phyloP scores from a whole-genome alignment of 176 grass and related monocot genomes.

The Zizania latifolia region DNA sequence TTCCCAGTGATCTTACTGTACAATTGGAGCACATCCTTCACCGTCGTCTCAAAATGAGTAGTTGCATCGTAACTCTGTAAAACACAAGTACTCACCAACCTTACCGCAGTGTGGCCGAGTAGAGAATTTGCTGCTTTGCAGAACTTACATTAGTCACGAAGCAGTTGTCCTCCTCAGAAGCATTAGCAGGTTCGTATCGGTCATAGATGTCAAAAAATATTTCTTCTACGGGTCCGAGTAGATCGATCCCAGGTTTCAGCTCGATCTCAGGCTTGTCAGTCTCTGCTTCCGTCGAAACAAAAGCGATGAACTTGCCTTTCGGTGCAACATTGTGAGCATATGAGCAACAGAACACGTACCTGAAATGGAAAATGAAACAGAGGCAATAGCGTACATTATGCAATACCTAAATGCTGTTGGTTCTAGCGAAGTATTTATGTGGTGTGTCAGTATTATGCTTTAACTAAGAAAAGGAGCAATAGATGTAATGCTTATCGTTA shows the following conservation, averaged over 20 bases:
- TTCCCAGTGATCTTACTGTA: constrained; percentile 96
- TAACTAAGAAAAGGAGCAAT: not conserved
- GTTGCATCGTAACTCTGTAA: constrained; percentile 92
- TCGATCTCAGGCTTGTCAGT: constrained; percentile 85
- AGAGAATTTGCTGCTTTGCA: not conserved
- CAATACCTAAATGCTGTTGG: not conserved
- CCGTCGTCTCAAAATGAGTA: constrained; percentile 94
- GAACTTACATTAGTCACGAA: constrained; percentile 71
- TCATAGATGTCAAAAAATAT: constrained; percentile 96
- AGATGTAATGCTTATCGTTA: not conserved
- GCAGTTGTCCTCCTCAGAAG: constrained; percentile 60
- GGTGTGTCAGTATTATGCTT: too few species aligned
- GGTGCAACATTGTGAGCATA: constrained; percentile 93
- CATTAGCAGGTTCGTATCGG: constrained; percentile 69
- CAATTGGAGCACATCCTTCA: constrained; percentile 72
- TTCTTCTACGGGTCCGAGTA: constrained; percentile 81
- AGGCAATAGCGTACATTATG: not conserved
- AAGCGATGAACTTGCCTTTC: constrained; percentile 90
- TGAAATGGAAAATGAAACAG: constrained; percentile 15
- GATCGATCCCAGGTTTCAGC: constrained; percentile 86
- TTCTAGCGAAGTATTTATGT: not conserved
- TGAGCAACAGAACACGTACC: constrained; percentile 96
- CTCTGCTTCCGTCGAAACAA: constrained; percentile 93
- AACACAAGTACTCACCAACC: not conserved
- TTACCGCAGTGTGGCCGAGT: not conserved